Conservation (phyloP, 805 yeast genomes). For the Lipomyces starkeyi region DNA sequence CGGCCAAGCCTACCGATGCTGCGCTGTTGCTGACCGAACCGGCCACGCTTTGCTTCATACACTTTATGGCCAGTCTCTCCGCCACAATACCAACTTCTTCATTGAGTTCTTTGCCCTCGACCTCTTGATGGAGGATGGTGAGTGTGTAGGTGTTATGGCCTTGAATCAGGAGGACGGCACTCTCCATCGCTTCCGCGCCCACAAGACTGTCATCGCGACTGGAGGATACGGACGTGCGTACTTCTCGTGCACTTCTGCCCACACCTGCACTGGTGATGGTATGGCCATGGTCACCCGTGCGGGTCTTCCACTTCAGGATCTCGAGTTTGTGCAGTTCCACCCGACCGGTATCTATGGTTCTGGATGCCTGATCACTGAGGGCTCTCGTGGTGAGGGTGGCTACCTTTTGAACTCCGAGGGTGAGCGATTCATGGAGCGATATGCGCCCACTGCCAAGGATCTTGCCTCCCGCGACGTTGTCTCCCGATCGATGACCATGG, state of each 20-base stretch:
- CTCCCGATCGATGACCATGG: slow-evolving; percentile 97
- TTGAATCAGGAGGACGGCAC: slow-evolving; percentile 99
- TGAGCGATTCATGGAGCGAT: slow-evolving; percentile 99
- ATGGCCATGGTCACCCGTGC: slow-evolving; percentile 98
- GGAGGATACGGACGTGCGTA: slow-evolving; percentile 99
- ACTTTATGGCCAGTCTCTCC: slow-evolving; percentile 91
- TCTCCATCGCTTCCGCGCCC: slow-evolving; percentile 95
- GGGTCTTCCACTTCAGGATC: slow-evolving; percentile 95
- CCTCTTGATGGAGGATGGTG: slow-evolving; percentile 91
- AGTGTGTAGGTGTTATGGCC: slow-evolving; percentile 95
- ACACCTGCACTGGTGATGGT: slow-evolving; percentile 99
- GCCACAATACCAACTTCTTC: slow-evolving; percentile 97
- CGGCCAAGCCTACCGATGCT: slow-evolving; percentile 98
- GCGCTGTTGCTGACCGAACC: slow-evolving; percentile 99
- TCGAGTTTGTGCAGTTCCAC: slow-evolving; percentile 98
- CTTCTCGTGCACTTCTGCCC: slow-evolving; percentile 98
- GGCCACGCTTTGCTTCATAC: slow-evolving; percentile 98
- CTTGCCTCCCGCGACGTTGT: slow-evolving; percentile 98
- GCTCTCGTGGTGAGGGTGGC: slow-evolving; percentile 99
- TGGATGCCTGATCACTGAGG: slow-evolving; percentile 98
- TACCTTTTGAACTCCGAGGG: slow-evolving; percentile 94
- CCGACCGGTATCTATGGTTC: slow-evolving; percentile 99
- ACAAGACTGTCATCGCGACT: slow-evolving; percentile 94
- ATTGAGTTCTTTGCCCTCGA: slow-evolving; percentile 97
- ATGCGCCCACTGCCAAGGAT: slow-evolving; percentile 98